Percentiles rank a stretch among this genome's conserved stretches.
phyloP scores from a whole-genome alignment of 345 rosid genomes.

The Murraya paniculata region DNA sequence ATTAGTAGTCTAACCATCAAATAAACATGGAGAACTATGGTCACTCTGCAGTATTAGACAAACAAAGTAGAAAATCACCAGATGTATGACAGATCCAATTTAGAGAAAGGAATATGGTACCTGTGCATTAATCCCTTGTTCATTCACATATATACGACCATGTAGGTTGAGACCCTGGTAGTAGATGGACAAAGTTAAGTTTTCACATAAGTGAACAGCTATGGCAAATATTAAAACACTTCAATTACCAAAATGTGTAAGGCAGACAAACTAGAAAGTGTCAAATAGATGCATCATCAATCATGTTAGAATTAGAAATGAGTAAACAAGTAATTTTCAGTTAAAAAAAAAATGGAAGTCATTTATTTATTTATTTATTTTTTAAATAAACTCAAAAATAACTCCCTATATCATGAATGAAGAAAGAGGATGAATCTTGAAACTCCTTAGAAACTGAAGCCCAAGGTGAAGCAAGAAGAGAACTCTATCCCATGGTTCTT shows the following conservation, averaged over 20 bases:
- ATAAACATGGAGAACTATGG: background rate
- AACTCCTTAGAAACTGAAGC: too few relatives aligned
- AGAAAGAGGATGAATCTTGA: too few relatives aligned
- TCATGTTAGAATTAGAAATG: background rate
- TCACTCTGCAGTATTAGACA: background rate
- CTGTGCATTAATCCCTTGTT: conserved; percentile 97
- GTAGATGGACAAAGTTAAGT: background rate
- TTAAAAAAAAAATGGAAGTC: background rate
- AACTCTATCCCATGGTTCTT: too few relatives aligned
- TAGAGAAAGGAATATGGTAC: conserved; percentile 30
- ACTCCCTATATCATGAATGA: too few relatives aligned
- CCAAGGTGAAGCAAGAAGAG: too few relatives aligned
- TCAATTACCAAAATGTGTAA: background rate
- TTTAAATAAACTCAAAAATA: too few relatives aligned
- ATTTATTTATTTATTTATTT: too few relatives aligned
- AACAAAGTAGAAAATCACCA: background rate
- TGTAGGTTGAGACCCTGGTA: conserved; percentile 60
- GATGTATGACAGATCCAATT: background rate
- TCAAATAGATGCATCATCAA: background rate
- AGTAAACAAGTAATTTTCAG: background rate
- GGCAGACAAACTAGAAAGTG: background rate
- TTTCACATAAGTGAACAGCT: too few relatives aligned
- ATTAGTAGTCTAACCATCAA: background rate
- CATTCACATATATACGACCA: conserved; percentile 82
- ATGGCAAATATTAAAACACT: background rate